phyloP scores from a whole-genome alignment of 345 rosid species.

The Citropsis articulata region DNA sequence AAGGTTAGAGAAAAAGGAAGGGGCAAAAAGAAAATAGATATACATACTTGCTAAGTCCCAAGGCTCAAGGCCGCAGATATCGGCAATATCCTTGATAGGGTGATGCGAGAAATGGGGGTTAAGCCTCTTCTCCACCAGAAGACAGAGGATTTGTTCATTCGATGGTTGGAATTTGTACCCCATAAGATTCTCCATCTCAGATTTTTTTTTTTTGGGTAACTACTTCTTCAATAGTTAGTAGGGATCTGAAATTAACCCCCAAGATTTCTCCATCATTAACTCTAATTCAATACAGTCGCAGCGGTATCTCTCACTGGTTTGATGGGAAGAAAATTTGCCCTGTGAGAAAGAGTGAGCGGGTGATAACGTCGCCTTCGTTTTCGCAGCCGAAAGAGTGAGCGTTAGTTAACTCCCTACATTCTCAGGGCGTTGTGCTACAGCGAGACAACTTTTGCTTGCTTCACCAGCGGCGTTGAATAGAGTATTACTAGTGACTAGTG shows the following conservation, averaged over 20 bases:
- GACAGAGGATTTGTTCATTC: slow-evolving; percentile 14
- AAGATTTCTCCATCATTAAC: neutral
- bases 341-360: neutral
- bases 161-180: slow-evolving; percentile 31
- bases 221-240: too few species aligned
- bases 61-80: slow-evolving; percentile 25
- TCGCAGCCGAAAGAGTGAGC: neutral
- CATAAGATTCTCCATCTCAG: neutral
- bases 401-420: neutral
- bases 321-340: neutral
- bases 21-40: too few species aligned
- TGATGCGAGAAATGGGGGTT: neutral
- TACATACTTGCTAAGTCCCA: slow-evolving; percentile 30
- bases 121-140: slow-evolving; percentile 2
- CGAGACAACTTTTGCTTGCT: neutral
- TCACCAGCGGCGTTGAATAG: too few species aligned
- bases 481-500: too few species aligned
- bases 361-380: neutral
- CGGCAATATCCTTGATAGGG: neutral
- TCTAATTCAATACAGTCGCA: too few species aligned
- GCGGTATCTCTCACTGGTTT: neutral
- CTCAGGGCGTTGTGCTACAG: neutral
- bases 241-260: neutral
- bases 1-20: neutral
- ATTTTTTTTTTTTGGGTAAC: neutral